Evolutionary conservation across 108 stramenopile species (phyloP), one percentile per base, ranked within the genome.

Genomic region (Tribonema minus): DNA sequence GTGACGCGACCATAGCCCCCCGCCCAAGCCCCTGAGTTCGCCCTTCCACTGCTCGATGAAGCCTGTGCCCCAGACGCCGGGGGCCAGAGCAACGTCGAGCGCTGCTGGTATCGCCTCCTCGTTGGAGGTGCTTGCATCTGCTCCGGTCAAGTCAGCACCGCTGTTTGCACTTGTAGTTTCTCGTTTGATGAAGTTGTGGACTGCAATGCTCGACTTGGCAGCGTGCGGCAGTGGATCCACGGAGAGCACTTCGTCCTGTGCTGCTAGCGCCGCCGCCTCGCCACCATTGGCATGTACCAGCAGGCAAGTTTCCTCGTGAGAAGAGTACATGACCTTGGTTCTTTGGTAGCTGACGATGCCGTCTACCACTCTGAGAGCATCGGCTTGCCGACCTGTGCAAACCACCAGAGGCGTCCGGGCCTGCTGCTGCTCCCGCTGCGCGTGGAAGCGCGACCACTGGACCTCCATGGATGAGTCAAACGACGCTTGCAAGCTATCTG

Each of bases 161-260:
- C 1, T 2, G 65, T 7, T n/a, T 33, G 35, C 25, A 33, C 35
- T 66, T 4, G 6, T 66, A 39, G 3, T 0, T 20, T 12, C 39
- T 32, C 36, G 7, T 15, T 31, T 3, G 64, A n/a, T 67, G 67
- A 9, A 9, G 2, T 37, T 37, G 25, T 40, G n/a, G 3, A 20
- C n/a, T 9, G 15, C 28, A 2, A 39, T 66, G 0, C 12, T 66
- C 6, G n/a, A 6, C 74, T 75, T 75, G 28, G 74, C 74, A 15
- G 74, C 37, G 2, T 75, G 74, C 34, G 74, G 74, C 74, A 75
- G 29, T 2, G 74, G 74, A n/a, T 75, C 74, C 6, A 75, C 46
- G 1, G 58, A 15, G 41, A 54, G 74, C 3, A 66, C 46, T 3
- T 34, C 64, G 0, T 66, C 64, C 27, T 33, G 37, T 12, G 1